These are phyloP conservation scores for Pseudogymnoascus pannorum DNA, from an alignment of 2,329 filamentous ascomycete species.

Conservation along the genomic window DNA sequence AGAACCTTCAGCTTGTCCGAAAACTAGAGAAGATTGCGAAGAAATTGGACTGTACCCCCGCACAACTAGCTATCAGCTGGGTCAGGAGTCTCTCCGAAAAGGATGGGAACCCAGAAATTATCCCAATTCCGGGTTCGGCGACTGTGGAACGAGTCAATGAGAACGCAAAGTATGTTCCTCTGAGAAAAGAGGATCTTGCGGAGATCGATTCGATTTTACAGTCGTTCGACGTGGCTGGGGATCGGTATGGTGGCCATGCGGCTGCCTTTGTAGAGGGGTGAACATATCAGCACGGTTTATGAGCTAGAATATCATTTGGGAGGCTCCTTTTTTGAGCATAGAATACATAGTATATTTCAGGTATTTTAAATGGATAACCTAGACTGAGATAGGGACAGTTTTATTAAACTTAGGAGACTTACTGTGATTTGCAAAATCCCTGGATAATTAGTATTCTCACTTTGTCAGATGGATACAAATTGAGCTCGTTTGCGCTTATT, in stretches of 20 bases:
- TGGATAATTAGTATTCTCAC: too few relatives aligned
- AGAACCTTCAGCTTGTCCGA: slow-evolving; percentile 55
- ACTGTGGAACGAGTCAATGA: slow-evolving; percentile 48
- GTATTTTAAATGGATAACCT: too few relatives aligned
- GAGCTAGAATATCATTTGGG: not conserved
- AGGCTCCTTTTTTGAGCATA: not conserved
- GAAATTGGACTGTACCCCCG: slow-evolving; percentile 51
- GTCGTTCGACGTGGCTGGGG: slow-evolving; percentile 41
- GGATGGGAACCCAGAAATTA: slow-evolving; percentile 35
- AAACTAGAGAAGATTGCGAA: slow-evolving; percentile 51
- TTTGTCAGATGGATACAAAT: too few relatives aligned
- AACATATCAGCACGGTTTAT: not conserved
- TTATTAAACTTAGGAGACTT: too few relatives aligned
- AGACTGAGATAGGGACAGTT: too few relatives aligned
- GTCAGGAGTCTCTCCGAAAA: slow-evolving; percentile 31
- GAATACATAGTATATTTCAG: too few relatives aligned
- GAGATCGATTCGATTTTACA: slow-evolving; percentile 44
- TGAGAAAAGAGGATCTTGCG: slow-evolving; percentile 43
- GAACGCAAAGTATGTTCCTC: slow-evolving; percentile 45
- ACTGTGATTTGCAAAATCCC: too few relatives aligned
- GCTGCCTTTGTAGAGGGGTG: slow-evolving; percentile 11
- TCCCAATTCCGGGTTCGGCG: slow-evolving; percentile 61
- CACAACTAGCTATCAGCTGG: slow-evolving; percentile 63
- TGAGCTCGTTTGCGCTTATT: too few relatives aligned
- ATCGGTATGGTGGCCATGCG: slow-evolving; percentile 35